Evolutionary conservation across 805 yeast genomes (phyloP), one percentile per base, ranked within the genome.

Genomic region (Blastobotrys peoriensis): DNA sequence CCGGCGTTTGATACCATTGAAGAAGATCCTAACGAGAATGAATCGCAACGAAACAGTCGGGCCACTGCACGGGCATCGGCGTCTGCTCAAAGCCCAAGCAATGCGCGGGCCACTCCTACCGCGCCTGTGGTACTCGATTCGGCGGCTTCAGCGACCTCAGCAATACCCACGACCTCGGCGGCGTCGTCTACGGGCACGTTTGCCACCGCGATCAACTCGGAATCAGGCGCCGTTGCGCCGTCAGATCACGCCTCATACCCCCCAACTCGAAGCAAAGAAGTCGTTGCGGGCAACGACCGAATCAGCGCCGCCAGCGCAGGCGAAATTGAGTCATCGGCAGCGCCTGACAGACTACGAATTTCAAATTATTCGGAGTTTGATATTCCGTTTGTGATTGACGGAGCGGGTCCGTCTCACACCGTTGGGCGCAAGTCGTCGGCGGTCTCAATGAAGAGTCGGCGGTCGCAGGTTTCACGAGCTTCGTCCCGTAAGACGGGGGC

Each of bases 311-410:
- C 16, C 3, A 15, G 10, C 13, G 28, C 19, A 25, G n/a, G n/a
- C n/a, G n/a, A n/a, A n/a, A n/a, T n/a, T n/a, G n/a, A n/a, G n/a
- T 8, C 5, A 19, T 15, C n/a, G 18, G 19, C n/a, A 3, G 15
- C 40, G 25, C 28, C 25, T 5, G 30, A 21, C 16, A n/a, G 33
- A 37, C 33, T 23, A 37, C 16, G 30, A 20, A 23, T 6, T 5
- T 10, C 30, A 17, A 17, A 20, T 4, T n/a, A 15, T 15, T 48
- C 52, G 5, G 54, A 50, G n/a, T 48, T 48, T 35, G 50, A 48
- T 33, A 46, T 51, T 10, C 52, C 52, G 17, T 48, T 51, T 20
- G 43, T 48, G 30, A 36, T 41, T 6, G 51, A 45, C 23, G 38
- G 36, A 8, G 36, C 36, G n/a, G 30, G 30, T n/a, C 41, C 23